Percentiles rank a stretch among this genome's conserved stretches.
phyloP scores from a whole-genome alignment of 257 asterid genomes.

The Ocimum tenuiflorum region DNA sequence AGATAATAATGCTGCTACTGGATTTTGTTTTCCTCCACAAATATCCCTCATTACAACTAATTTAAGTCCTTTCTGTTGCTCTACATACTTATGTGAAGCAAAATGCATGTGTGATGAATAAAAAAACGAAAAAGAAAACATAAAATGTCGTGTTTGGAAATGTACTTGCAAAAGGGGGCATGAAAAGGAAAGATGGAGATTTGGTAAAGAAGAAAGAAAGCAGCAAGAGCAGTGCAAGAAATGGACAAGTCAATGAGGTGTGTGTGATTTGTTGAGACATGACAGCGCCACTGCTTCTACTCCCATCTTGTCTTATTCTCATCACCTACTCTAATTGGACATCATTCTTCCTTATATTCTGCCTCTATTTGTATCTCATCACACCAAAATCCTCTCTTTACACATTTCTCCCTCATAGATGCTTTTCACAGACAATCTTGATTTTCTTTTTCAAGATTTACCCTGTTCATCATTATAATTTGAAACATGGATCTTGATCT shows the following conservation, averaged over 20 bases:
- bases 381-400: too few species aligned
- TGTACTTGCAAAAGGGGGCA: neutral
- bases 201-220: neutral
- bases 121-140: too few species aligned
- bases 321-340: neutral
- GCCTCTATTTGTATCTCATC: neutral
- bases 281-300: too few species aligned
- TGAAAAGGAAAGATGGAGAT: neutral
- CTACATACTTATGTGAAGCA: too few species aligned
- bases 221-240: conserved; percentile 5
- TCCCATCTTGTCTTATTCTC: too few species aligned
- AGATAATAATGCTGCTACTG: neutral
- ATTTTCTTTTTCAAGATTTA: neutral
- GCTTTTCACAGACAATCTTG: too few species aligned
- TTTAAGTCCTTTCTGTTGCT: too few species aligned
- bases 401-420: too few species aligned
- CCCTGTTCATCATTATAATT: neutral
- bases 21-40: neutral
- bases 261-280: conserved; percentile 15
- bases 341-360: neutral
- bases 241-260: conserved; percentile 20
- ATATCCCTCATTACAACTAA: neutral
- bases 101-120: too few species aligned
- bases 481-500: neutral
- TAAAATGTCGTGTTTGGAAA: neutral